Evolutionary conservation across 2,329 filamentous ascomycete species (phyloP).

Genomic region (Fusarium sp.): DNA sequence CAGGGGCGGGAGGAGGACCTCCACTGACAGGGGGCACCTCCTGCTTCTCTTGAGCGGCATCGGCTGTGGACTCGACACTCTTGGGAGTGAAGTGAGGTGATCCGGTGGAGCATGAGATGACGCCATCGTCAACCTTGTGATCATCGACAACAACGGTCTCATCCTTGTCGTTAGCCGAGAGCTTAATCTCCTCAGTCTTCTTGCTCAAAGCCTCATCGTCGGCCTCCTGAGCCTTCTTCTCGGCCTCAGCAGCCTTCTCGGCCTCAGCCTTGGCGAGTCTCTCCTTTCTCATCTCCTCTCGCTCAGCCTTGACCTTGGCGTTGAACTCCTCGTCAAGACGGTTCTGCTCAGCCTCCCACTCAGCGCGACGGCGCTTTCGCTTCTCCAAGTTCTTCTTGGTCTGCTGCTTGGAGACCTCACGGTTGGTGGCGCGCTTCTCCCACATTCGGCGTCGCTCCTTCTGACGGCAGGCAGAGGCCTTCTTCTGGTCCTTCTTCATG

Average conservation of each 20-base stretch:
- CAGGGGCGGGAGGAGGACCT: constrained; percentile 41
- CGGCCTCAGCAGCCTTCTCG: constrained; percentile 37
- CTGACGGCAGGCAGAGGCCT: constrained; percentile 60
- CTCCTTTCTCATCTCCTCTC: constrained; percentile 34
- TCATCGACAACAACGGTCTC: constrained; percentile 28
- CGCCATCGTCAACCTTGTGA: constrained; percentile 39
- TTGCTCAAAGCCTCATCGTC: constrained; percentile 42
- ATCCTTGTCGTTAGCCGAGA: constrained; percentile 14
- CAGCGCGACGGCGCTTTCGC: constrained; percentile 47
- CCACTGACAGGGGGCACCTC: constrained; percentile 49
- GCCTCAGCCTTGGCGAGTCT: constrained; percentile 32
- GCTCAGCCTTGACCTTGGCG: constrained; percentile 41
- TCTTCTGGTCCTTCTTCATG: constrained; percentile 62
- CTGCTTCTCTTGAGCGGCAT: constrained; percentile 49
- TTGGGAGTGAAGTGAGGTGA: constrained; percentile 52
- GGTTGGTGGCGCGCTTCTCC: constrained; percentile 61
- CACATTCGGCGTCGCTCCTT: constrained; percentile 61
- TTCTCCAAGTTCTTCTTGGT: constrained; percentile 55
- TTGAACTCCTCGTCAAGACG: constrained; percentile 47
- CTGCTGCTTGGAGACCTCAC: constrained; percentile 57
- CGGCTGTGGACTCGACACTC: constrained; percentile 45
- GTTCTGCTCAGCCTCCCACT: constrained; percentile 46
- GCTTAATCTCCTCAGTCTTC: constrained; percentile 29
- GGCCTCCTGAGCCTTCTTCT: constrained; percentile 27
- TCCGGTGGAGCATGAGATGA: constrained; percentile 49